Conservation (phyloP, 2,329 filamentous ascomycete species). For the Paecilomyces niveus region DNA sequence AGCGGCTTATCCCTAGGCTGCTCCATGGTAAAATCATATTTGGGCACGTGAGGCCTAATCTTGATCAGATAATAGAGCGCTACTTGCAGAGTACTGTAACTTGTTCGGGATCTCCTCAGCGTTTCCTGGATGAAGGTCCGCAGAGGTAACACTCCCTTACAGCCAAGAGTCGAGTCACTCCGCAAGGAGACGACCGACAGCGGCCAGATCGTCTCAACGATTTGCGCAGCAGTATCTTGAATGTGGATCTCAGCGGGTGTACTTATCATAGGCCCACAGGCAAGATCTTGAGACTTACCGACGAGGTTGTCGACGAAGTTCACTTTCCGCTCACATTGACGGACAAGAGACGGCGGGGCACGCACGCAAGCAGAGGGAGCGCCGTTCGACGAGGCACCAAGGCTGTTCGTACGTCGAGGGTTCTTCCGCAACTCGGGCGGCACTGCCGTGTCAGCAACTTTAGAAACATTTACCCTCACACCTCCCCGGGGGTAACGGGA, state of each 20-base stretch:
- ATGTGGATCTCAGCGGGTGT: constrained; percentile 17
- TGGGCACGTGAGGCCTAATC: constrained; percentile 83
- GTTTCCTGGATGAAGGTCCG: constrained; percentile 98
- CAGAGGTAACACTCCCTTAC: constrained; percentile 75
- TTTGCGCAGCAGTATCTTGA: constrained; percentile 90
- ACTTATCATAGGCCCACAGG: constrained; percentile 24
- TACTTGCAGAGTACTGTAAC: constrained; percentile 95
- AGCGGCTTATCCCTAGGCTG: constrained; percentile 66
- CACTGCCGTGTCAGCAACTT: constrained; percentile 26
- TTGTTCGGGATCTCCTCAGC: constrained; percentile 84
- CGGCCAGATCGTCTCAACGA: constrained; percentile 96
- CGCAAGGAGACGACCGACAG: constrained; percentile 73
- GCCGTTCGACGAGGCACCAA: constrained; percentile 43
- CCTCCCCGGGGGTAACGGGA: constrained; percentile 17
- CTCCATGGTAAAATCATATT: constrained; percentile 78
- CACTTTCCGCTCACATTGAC: constrained; percentile 85
- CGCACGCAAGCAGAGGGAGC: constrained; percentile 46
- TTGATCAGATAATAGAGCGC: constrained; percentile 93
- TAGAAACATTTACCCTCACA: constrained; percentile 20
- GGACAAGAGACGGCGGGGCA: constrained; percentile 67
- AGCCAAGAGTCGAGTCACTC: constrained; percentile 56
- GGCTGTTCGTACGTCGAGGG: constrained; percentile 48
- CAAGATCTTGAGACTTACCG: constrained; percentile 58
- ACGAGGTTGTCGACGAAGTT: constrained; percentile 96
- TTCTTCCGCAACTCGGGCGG: constrained; percentile 39